These are phyloP conservation scores for Leonotis leonurus DNA, from an alignment of 257 asterid genomes.

Conservation along the genomic window DNA sequence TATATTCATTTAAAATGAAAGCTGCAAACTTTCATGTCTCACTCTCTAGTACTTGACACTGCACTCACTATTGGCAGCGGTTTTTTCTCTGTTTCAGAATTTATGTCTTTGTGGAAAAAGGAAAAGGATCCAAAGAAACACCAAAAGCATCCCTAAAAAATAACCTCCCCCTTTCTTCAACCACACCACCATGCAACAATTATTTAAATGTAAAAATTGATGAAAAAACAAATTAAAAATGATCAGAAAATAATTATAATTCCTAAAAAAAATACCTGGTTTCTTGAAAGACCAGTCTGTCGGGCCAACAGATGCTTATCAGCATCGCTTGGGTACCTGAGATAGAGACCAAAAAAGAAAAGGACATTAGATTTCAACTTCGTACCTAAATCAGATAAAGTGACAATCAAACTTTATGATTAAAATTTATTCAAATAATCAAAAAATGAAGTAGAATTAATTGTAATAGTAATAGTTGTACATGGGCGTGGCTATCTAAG, in stretches of 20 bases:
- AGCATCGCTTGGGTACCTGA: slow-evolving; percentile 99
- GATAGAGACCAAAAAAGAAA: slow-evolving; percentile 54
- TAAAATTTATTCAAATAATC: not conserved
- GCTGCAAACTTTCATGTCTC: slow-evolving; percentile 61
- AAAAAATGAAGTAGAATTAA: not conserved
- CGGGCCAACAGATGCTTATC: slow-evolving; percentile 98
- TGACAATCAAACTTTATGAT: slow-evolving; percentile 27
- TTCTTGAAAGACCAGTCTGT: slow-evolving; percentile 97
- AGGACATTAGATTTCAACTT: slow-evolving; percentile 43
- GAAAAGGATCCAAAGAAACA: slow-evolving; percentile 31
- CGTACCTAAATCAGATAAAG: slow-evolving; percentile 38
- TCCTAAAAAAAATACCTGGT: slow-evolving; percentile 59
- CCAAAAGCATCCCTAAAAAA: slow-evolving; percentile 7
- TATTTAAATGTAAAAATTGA: too few relatives aligned
- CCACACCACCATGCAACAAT: slow-evolving; percentile 8
- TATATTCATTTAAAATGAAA: too few relatives aligned
- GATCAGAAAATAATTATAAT: too few relatives aligned
- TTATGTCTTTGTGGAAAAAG: slow-evolving; percentile 32
- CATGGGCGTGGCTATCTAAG: slow-evolving; percentile 68
- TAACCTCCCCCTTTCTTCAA: slow-evolving; percentile 10
- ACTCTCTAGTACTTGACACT: slow-evolving; percentile 39
- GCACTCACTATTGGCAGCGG: slow-evolving; percentile 31
- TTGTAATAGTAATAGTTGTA: not conserved
- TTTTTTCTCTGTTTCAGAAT: slow-evolving; percentile 48
- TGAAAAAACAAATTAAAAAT: too few relatives aligned